Percentiles rank a stretch among this genome's conserved stretches.
These are phyloP conservation scores for Fragilaria crotonensis DNA, from an alignment of 108 stramenopile genomes.

Conservation along the genomic window DNA sequence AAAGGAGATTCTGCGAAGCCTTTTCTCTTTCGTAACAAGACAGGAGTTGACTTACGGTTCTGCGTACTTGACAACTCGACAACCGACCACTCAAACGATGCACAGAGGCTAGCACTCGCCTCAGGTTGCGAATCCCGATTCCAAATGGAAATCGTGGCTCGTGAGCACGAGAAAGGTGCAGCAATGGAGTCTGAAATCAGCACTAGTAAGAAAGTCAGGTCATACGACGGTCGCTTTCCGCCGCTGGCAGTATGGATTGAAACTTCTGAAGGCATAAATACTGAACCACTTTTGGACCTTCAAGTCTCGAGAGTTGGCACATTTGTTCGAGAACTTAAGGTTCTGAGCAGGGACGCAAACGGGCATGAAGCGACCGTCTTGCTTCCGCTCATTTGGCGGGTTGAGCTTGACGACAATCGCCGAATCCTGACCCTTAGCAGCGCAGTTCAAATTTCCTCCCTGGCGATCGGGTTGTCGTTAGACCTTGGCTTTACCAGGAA, in stretches of 20 bases:
- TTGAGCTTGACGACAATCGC: constrained; percentile 55
- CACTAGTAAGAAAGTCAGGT: constrained; percentile 30
- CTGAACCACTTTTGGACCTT: constrained; percentile 37
- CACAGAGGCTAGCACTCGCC: constrained; percentile 16
- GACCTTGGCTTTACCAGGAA: constrained; percentile 37
- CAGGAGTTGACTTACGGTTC: constrained; percentile 51
- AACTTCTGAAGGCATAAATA: constrained; percentile 21
- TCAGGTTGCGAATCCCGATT: constrained; percentile 49
- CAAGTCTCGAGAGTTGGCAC: constrained; percentile 47
- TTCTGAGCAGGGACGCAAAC: constrained; percentile 9
- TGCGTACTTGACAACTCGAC: constrained; percentile 8
- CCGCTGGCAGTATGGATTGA: constrained; percentile 39
- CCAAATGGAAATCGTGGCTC: constrained; percentile 30
- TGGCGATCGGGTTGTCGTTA: constrained; percentile 26
- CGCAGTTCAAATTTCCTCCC: constrained; percentile 33
- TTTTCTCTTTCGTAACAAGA: constrained; percentile 55
- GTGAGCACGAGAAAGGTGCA: neutral
- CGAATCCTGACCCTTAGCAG: constrained; percentile 56
- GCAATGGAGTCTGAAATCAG: neutral
- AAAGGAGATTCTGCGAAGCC: constrained; percentile 48
- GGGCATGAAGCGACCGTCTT: neutral
- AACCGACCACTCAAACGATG: constrained; percentile 19
- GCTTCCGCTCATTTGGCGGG: constrained; percentile 48
- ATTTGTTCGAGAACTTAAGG: constrained; percentile 22
- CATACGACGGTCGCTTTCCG: constrained; percentile 52